Evolutionary conservation across 2,329 filamentous ascomycete species (phyloP).

Genomic region (Aspergillus amoenus): DNA sequence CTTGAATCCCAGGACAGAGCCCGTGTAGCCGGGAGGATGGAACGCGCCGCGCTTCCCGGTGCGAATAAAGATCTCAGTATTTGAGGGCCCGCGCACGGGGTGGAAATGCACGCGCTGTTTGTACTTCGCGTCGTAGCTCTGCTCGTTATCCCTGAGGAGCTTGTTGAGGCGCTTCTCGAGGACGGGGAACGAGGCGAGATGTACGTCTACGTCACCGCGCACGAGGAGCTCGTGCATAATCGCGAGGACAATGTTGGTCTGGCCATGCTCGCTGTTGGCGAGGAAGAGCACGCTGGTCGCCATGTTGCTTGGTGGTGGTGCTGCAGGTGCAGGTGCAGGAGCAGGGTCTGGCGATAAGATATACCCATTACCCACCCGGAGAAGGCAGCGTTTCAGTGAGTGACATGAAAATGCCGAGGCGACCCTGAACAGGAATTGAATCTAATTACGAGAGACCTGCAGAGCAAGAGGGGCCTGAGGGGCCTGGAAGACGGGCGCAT

Average conservation of each 20-base stretch:
- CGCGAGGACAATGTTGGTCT: conserved; percentile 50
- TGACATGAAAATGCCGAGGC: neutral
- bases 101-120: conserved; percentile 31
- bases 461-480: too few relatives aligned
- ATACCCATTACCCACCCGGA: neutral
- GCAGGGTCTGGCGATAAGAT: neutral
- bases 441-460: too few relatives aligned
- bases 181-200: conserved; percentile 46
- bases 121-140: conserved; percentile 19
- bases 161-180: conserved; percentile 35
- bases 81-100: conserved; percentile 32
- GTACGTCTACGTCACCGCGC: conserved; percentile 40
- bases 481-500: too few relatives aligned
- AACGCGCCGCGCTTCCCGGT: conserved; percentile 26
- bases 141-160: conserved; percentile 22
- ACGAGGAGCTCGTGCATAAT: conserved; percentile 42
- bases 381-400: too few relatives aligned
- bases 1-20: conserved; percentile 34
- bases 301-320: neutral
- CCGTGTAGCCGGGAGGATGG: conserved; percentile 35
- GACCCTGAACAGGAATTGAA: neutral
- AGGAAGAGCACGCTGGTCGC: conserved; percentile 40
- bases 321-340: neutral
- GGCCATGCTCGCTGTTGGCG: conserved; percentile 48
- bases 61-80: conserved; percentile 35